Evolutionary conservation across 306 rosid genomes (phyloP), one percentile per base, ranked within the genome.

Genomic region (Cercis canadensis): DNA sequence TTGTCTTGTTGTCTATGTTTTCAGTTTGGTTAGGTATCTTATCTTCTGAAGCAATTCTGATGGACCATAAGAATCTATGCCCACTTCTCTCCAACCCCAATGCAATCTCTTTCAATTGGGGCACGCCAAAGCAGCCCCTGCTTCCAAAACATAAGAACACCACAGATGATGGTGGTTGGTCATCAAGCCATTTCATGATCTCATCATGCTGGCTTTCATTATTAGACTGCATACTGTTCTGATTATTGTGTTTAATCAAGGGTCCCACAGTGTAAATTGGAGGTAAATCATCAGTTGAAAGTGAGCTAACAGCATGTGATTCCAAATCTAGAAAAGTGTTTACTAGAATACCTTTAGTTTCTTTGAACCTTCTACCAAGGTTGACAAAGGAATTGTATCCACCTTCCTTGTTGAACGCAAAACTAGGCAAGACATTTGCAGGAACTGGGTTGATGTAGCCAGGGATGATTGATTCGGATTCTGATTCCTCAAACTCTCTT

Each of bases 101-200:
- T 1, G 83, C 86, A 7, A 73, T 78, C 51, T 81, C 85, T 52
- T 46, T 78, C 49, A 84, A 10, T 19, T 78, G 86, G 69, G 69
- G 32, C 18, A 9, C 67, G 45, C 56, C 63, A 13, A 84, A 69
- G 29, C 67, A 58, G 12, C 83, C 83, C 10, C 0, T 4, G 57
- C 79, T 84, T 7, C 88, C 86, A 10, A 84, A 84, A 69, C 88
- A 77, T 58, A 84, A 76, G 77, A 81, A 57, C 15, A 82, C 67
- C 9, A 82, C 89, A 2, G 87, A 82, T 5, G 59, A 65, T 5
- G 47, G 12, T 3, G 80, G 74, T 54, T 85, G 84, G 15, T 31
- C 67, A 11, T 85, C 84, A 7, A 85, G 81, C 86, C 86, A 85
- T 32, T n/a, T 52, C 70, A 62, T 33, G 59, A 85, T 56, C n/a